A percentile compares a stretch with the other conserved stretches of the same genome.
phyloP scores from a whole-genome alignment of 495 filamentous ascomycete species.

The Penicillium malachiteum region DNA sequence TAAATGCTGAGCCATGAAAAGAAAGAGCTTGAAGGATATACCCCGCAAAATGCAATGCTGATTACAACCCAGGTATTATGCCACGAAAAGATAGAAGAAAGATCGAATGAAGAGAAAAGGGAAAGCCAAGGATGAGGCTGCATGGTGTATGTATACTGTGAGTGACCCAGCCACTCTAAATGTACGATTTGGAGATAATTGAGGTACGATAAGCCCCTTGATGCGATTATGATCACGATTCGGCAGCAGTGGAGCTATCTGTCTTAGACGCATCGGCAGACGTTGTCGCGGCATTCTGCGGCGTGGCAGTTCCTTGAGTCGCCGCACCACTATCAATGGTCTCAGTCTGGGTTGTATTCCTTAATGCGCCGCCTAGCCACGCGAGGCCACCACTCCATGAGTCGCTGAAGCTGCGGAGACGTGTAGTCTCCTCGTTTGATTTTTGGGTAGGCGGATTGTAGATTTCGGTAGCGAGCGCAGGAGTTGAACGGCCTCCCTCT shows the following conservation, averaged over 20 bases:
- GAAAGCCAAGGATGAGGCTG: slow-evolving; percentile 1
- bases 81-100: slow-evolving; percentile 8
- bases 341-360: slow-evolving; percentile 7
- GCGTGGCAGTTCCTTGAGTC: slow-evolving; percentile 15
- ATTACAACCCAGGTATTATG: slow-evolving; percentile 22
- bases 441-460: slow-evolving; percentile 8
- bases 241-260: neutral
- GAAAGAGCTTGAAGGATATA: slow-evolving; percentile 5
- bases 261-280: slow-evolving; percentile 1
- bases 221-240: slow-evolving; percentile 11
- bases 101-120: neutral
- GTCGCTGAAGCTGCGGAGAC: slow-evolving; percentile 47
- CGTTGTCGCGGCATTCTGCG: slow-evolving; percentile 4
- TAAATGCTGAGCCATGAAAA: slow-evolving; percentile 11
- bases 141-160: slow-evolving; percentile 17
- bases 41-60: slow-evolving; percentile 26
- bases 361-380: slow-evolving; percentile 41
- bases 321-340: slow-evolving; percentile 15
- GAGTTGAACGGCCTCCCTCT: slow-evolving; percentile 29
- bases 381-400: slow-evolving; percentile 43
- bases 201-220: neutral
- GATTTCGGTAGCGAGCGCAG: slow-evolving; percentile 22
- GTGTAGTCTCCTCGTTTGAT: slow-evolving; percentile 20
- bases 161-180: slow-evolving; percentile 28
- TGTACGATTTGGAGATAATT: slow-evolving; percentile 4